These are phyloP conservation scores for Rossbeevera mucosa DNA, from an alignment of 768 basidiomycete species.

Conservation along the genomic window DNA sequence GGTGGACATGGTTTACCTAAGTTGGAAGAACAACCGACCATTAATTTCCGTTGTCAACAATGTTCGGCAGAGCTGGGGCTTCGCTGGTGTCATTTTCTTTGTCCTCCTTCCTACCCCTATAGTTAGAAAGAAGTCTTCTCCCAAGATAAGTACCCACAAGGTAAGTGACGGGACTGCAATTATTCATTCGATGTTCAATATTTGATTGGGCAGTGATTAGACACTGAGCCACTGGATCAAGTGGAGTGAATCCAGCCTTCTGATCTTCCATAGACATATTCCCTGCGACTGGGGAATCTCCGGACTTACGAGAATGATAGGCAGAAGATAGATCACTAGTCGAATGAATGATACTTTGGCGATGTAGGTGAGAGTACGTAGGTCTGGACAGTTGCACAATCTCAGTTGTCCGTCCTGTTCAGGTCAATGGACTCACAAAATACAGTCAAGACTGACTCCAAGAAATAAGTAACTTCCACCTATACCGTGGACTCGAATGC, in stretches of 20 bases:
- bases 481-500: background rate
- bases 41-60: background rate
- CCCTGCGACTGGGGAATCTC: background rate
- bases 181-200: background rate
- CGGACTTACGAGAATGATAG: background rate
- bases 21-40: background rate
- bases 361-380: background rate
- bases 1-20: no score
- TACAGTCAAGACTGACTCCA: background rate
- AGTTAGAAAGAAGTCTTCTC: background rate
- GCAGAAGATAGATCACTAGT: background rate
- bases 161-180: background rate
- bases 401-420: no score
- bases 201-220: background rate
- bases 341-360: background rate
- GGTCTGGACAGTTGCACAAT: no score
- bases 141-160: background rate
- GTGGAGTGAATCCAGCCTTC: background rate
- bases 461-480: background rate
- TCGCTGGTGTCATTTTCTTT: background rate
- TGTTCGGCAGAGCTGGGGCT: background rate
- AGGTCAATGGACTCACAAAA: no score
- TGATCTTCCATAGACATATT: background rate
- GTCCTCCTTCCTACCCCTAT: background rate
- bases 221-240: no score